Percentiles rank a stretch among this genome's conserved stretches.
Evolutionary conservation across 805 yeast species (phyloP).

Genomic region (Kuraishia piskuri): DNA sequence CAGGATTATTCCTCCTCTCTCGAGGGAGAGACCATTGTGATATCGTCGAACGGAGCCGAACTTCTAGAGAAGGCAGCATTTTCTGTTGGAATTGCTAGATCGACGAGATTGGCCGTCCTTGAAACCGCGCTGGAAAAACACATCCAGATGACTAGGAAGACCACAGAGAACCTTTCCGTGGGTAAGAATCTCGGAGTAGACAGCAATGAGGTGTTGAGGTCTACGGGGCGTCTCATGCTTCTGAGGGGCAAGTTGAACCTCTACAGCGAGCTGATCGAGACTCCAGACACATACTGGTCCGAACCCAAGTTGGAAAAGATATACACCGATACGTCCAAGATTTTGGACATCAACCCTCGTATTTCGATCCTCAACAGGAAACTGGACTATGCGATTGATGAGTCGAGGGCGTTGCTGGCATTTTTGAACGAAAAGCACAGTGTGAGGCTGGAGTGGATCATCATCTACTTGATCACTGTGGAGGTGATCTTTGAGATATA

Average conservation of each 20-base stretch:
- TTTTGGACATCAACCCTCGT: constrained; percentile 69
- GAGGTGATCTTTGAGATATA: constrained; percentile 78
- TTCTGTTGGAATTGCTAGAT: constrained; percentile 78
- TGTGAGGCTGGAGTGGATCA: constrained; percentile 79
- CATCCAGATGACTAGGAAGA: constrained; percentile 49
- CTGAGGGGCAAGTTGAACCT: constrained; percentile 77
- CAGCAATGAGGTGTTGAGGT: constrained; percentile 53
- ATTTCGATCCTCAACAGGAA: constrained; percentile 75
- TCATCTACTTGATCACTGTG: constrained; percentile 71
- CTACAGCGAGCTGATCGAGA: constrained; percentile 82
- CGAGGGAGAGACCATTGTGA: constrained; percentile 62
- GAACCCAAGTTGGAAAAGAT: constrained; percentile 79
- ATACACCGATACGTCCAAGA: constrained; percentile 61
- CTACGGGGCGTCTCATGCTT: constrained; percentile 69
- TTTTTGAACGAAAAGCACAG: constrained; percentile 72
- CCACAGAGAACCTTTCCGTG: constrained; percentile 57
- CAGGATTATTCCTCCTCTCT: constrained; percentile 31
- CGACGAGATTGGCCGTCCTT: constrained; percentile 75
- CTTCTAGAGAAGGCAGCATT: constrained; percentile 79
- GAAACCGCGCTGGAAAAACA: constrained; percentile 68
- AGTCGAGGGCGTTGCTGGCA: constrained; percentile 67
- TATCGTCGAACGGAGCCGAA: constrained; percentile 45
- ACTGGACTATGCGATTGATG: constrained; percentile 86
- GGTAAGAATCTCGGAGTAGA: constrained; percentile 47
- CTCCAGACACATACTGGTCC: constrained; percentile 91